A percentile compares a stretch with the other conserved stretches of the same genome.
Conservation (phyloP, 208 protist species). For the Perkinsela sp. region DNA sequence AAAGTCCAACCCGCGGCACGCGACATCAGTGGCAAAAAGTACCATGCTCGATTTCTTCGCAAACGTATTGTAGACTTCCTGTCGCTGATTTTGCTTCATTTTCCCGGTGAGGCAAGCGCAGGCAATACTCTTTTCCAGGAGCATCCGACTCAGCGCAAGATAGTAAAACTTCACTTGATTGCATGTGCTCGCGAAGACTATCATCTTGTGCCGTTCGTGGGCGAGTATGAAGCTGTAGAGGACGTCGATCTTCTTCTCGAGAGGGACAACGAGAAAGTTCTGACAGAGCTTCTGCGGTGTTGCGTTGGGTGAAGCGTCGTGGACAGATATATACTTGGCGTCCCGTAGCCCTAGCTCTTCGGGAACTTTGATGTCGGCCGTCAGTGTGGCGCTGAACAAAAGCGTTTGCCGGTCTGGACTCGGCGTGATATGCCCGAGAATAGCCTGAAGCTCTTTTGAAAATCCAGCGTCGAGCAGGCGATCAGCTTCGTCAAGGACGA, state of each 20-base stretch:
- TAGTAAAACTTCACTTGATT: slow-evolving; percentile 84
- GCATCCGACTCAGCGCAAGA: slow-evolving; percentile 50
- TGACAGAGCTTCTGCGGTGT: slow-evolving; percentile 73
- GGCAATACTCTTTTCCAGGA: slow-evolving; percentile 63
- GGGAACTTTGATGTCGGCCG: slow-evolving; percentile 71
- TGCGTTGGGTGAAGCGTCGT: slow-evolving; percentile 25
- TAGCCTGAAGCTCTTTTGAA: slow-evolving; percentile 59
- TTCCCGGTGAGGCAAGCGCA: slow-evolving; percentile 68
- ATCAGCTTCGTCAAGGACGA: slow-evolving; percentile 97
- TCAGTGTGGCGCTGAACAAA: slow-evolving; percentile 97
- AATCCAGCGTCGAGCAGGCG: slow-evolving; percentile 93
- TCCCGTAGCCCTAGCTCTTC: slow-evolving; percentile 58
- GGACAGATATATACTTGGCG: slow-evolving; percentile 79
- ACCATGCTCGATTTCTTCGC: slow-evolving; percentile 54
- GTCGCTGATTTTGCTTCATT: slow-evolving; percentile 68
- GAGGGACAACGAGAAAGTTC: slow-evolving; percentile 60
- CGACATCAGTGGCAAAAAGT: slow-evolving; percentile 94
- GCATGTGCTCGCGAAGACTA: slow-evolving; percentile 91
- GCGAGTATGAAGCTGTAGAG: slow-evolving; percentile 88
- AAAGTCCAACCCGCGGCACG: slow-evolving; percentile 88
- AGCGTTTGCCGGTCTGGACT: slow-evolving; percentile 72
- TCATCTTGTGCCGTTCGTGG: slow-evolving; percentile 76
- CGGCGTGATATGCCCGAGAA: slow-evolving; percentile 67
- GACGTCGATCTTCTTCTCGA: slow-evolving; percentile 80
- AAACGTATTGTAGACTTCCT: slow-evolving; percentile 63